Base-by-base conservation (phyloP, 345 rosid genomes). In the Zanthoxylum bungeanum region DNA sequence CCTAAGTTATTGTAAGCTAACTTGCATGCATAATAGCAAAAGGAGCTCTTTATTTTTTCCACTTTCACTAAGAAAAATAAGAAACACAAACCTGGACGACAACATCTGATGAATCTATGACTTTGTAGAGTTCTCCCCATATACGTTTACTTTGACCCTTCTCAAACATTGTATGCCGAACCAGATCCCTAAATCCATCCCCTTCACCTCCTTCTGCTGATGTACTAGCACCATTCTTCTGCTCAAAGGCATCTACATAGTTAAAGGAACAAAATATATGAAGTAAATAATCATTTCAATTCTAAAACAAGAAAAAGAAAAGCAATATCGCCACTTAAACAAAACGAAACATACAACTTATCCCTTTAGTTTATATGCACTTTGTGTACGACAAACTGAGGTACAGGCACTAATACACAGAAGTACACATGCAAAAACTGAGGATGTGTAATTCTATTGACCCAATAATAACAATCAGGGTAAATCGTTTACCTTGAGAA, bases 51-150 rank as follows among this genome's bases (percentile, higher is more conserved):
- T 56, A 42, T 1, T 5, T 4, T 21, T 46, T 47, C 60, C 2
- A 3, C 2, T 34, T 61, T 10, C 4, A 34, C 16, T n/a, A 46
- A 59, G 14, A 9, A 68, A 22, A 53, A 67, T 3, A 14, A 16
- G 40, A 33, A 42, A 56, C 12, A 70, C 81, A 70, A 44, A 94
- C 98, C 96, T 92, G 96, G 39, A 92, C 91, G 77, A 95, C 85
- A 36, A 95, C 99, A 81, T 92, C 98, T 40, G 99, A 92, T 4
- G 99, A 95, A 77, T 95, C 98, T 4, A 91, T 84, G 50, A 95
- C 99, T 88, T 95, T 91, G 87, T 95, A 95, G 61, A 95, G 97
- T 79, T 95, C 99, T 57, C 98, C 97, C 98, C 98, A 92, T 79
- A 95, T 89, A 64, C 97, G 97, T 78, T 95, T 95, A 51, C 99